Evolutionary conservation across 2,329 filamentous ascomycete species (phyloP), one percentile per base, ranked within the genome.

Genomic region (Verticillium tricorpus): DNA sequence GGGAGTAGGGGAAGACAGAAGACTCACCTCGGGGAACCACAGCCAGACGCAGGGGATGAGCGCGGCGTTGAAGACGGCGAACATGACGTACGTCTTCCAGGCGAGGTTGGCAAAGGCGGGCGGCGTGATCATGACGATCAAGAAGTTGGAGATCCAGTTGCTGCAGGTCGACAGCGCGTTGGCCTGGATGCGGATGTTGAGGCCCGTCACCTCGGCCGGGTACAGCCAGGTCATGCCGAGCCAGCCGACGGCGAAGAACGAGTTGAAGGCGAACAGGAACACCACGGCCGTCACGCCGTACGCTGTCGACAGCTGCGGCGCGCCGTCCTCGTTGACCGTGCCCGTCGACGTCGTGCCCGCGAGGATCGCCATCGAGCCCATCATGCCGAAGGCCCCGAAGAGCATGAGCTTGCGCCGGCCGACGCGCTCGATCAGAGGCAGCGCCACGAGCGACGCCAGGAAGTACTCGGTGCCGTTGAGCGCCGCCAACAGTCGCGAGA

Each of bases 71-170:
- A 83, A 77, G n/a, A 78, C 76, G 2, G 81, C 80, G 71, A 82
- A 87, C 65, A 86, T 80, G 55, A 85, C 76, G 69, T 82, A 85
- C 60, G 81, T 85, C 60, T 77, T 78, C 76, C 81, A 85, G 5
- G 78, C 76, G 2, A 85, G 76, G 57, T 78, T 81, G 57, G 75
- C 68, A 61, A 89, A 85, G 5, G 85, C 83, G 7, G 85, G 80
- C 0, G 86, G 86, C 0, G 85, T 87, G 58, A 89, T 84, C 82
- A 88, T 87, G 58, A 89, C 87, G 28, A 89, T 84, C 69, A 88
- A 76, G 72, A 89, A 89, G 72, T 87, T 86, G 73, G 82, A 83
- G 17, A 83, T 75, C 84, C 84, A 86, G 72, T 86, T 87, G 40
- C 80, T 81, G 56, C 81, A 83, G 0, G 86, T 89, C 2, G 84